These are phyloP conservation scores for Aspergillus jensenii DNA, from an alignment of 2,329 filamentous ascomycete species.

Conservation along the genomic window DNA sequence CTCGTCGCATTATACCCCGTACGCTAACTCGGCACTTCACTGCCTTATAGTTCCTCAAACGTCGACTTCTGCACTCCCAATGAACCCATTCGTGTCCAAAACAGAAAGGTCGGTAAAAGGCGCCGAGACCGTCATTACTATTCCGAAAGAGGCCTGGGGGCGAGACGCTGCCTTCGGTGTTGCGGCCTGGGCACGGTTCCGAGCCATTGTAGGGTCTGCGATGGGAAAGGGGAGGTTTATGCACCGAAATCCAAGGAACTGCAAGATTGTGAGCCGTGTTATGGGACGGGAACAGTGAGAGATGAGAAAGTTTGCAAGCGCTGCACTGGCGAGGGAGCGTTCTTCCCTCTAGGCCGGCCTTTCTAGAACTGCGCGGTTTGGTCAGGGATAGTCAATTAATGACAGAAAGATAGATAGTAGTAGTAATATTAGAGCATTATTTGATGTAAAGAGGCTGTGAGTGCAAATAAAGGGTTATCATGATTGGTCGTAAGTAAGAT, in stretches of 20 bases:
- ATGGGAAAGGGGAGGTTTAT: background rate
- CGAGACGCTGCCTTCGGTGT: background rate
- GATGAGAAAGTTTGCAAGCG: background rate
- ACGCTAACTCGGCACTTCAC: too few relatives aligned
- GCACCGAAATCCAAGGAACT: background rate
- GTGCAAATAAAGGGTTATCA: background rate
- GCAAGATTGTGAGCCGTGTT: background rate
- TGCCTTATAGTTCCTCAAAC: too few relatives aligned
- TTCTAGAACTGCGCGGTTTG: background rate
- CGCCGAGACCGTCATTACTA: background rate
- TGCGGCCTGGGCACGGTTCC: background rate
- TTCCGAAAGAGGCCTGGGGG: background rate
- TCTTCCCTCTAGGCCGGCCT: background rate
- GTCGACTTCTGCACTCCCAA: too few relatives aligned
- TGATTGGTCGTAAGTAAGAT: constrained; percentile 56
- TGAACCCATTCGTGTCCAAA: too few relatives aligned
- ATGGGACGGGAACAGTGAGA: background rate
- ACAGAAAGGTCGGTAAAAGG: background rate
- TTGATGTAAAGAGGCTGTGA: background rate
- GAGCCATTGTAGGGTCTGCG: background rate
- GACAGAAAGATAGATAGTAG: background rate
- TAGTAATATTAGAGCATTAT: background rate
- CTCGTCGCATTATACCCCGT: too few relatives aligned
- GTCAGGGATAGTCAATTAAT: background rate
- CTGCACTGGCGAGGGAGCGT: background rate